Evolutionary conservation across 176 grass and related monocot genomes (phyloP).

Genomic region (Zizania latifolia): DNA sequence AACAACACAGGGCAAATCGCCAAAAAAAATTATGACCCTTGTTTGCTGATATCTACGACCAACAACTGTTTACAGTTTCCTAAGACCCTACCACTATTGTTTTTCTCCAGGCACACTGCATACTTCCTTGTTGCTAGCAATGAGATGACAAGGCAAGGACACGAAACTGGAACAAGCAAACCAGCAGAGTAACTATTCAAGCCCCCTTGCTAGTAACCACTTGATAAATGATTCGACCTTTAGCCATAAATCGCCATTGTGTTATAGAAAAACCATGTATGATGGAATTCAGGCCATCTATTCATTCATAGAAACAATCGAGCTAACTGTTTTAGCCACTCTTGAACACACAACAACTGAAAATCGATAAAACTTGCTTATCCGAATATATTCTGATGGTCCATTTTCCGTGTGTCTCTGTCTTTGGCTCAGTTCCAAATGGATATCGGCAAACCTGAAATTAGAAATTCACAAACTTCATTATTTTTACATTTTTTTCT

Average conservation of each 20-base stretch:
- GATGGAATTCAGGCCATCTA: background rate
- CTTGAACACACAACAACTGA: background rate
- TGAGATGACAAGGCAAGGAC: slow-evolving; percentile 71
- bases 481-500: too few species aligned
- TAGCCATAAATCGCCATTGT: background rate
- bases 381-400: background rate
- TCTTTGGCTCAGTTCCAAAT: background rate
- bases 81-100: background rate
- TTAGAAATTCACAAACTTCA: too few species aligned
- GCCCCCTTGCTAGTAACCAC: background rate
- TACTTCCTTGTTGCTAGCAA: slow-evolving; percentile 90
- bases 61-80: background rate
- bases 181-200: slow-evolving; percentile 22
- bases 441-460: too few species aligned
- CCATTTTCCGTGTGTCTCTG: background rate
- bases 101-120: slow-evolving; percentile 69
- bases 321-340: background rate
- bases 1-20: too few species aligned
- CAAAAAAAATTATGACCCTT: background rate
- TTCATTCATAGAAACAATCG: background rate
- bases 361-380: background rate
- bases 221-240: background rate
- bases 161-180: slow-evolving; percentile 42
- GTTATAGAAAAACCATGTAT: background rate
- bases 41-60: background rate